Evolutionary conservation across 148 eudicot genomes (phyloP).

Genomic region (Heliosperma pusillum): DNA sequence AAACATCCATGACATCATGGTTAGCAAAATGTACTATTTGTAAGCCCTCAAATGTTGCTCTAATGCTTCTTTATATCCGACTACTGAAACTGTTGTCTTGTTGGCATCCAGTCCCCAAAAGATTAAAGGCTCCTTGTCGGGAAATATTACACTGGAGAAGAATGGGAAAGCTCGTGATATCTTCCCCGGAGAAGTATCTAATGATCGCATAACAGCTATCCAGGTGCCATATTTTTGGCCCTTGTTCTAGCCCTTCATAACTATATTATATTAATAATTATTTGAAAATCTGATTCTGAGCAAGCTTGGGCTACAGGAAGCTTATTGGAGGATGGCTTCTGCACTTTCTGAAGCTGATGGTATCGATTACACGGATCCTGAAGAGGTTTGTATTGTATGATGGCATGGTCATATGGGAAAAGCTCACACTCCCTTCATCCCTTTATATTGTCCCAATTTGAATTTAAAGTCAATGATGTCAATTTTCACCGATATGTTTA

Average conservation of each 20-base stretch:
- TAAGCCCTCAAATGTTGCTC: slow-evolving; percentile 39
- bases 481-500: no score
- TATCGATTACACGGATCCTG: slow-evolving; percentile 92
- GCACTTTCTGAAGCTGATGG: slow-evolving; percentile 97
- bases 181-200: slow-evolving; percentile 71
- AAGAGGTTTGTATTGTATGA: slow-evolving; percentile 53
- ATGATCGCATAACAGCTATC: slow-evolving; percentile 70
- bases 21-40: slow-evolving; percentile 65
- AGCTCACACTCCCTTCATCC: neutral
- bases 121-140: slow-evolving; percentile 35
- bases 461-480: no score
- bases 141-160: slow-evolving; percentile 70
- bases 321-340: slow-evolving; percentile 83
- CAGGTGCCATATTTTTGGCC: slow-evolving; percentile 42
- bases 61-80: neutral
- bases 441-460: no score
- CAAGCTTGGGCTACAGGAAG: slow-evolving; percentile 55
- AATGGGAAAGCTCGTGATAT: slow-evolving; percentile 75
- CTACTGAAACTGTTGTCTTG: slow-evolving; percentile 11
- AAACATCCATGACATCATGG: slow-evolving; percentile 78
- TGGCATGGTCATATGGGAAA: neutral
- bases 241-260: neutral
- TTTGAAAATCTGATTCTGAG: neutral
- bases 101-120: slow-evolving; percentile 38
- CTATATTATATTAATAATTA: neutral